phyloP scores from a whole-genome alignment of 768 basidiomycete species.

The Coprinopsis marcescibilis region DNA sequence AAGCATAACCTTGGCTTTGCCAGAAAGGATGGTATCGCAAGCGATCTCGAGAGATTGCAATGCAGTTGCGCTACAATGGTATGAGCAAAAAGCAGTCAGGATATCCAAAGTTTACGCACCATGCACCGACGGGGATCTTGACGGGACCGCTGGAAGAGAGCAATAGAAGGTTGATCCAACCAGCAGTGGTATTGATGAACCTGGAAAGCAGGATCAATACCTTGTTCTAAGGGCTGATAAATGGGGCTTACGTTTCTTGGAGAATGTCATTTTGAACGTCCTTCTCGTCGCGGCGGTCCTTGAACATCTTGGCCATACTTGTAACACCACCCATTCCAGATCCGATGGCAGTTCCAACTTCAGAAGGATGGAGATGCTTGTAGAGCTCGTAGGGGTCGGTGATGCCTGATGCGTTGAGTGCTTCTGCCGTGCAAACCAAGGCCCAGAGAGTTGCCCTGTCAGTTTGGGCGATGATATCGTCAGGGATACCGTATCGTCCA shows the following conservation, averaged over 20 bases:
- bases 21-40: conserved; percentile 88
- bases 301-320: conserved; percentile 95
- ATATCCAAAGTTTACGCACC: conserved; percentile 46
- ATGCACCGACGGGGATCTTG: conserved; percentile 99
- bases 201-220: conserved; percentile 31
- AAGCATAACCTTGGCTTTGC: conserved; percentile 99
- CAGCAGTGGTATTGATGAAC: conserved; percentile 98
- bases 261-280: conserved; percentile 98
- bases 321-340: conserved; percentile 97
- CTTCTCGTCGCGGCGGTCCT: conserved; percentile 95
- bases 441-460: conserved; percentile 95
- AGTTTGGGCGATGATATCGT: conserved; percentile 91
- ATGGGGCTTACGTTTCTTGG: conserved; percentile 82
- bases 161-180: conserved; percentile 93
- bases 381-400: conserved; percentile 98
- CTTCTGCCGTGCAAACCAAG: conserved; percentile 89
- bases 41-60: conserved; percentile 98
- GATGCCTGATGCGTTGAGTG: conserved; percentile 93
- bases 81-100: conserved; percentile 8
- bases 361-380: conserved; percentile 93
- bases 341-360: conserved; percentile 90
- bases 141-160: conserved; percentile 96
- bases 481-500: conserved; percentile 92
- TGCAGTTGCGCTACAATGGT: conserved; percentile 72
- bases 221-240: neutral